A percentile compares a stretch with the other conserved stretches of the same genome.
Conservation (phyloP, 768 basidiomycete genomes). For the Tricholoma matsutake region DNA sequence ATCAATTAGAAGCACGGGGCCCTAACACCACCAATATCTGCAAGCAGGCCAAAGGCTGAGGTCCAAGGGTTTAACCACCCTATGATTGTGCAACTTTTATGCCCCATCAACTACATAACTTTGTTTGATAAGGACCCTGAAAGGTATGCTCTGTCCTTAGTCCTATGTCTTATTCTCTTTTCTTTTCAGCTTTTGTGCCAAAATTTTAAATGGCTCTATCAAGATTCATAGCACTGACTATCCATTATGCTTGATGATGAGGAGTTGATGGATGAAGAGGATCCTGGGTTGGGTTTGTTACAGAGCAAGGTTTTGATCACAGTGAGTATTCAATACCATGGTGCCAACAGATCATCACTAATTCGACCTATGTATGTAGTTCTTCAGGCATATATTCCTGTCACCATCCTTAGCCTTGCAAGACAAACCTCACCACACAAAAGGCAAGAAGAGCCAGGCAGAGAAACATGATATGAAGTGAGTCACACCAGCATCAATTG, state of each 20-base stretch:
- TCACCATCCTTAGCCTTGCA: background rate
- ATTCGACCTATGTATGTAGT: background rate
- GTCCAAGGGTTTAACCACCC: background rate
- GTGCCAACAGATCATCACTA: background rate
- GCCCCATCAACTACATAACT: background rate
- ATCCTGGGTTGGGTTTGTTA: background rate
- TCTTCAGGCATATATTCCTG: background rate
- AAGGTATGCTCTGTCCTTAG: background rate
- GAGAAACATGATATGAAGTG: conserved; percentile 1
- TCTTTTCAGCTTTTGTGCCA: background rate
- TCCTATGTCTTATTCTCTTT: background rate
- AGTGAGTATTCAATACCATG: background rate
- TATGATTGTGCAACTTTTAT: background rate
- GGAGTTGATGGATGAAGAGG: background rate
- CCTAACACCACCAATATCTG: background rate
- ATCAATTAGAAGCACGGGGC: background rate
- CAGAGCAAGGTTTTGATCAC: background rate
- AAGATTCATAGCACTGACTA: background rate
- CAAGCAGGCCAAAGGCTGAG: background rate
- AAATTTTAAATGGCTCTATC: background rate
- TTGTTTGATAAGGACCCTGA: background rate
- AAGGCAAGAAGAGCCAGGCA: background rate
- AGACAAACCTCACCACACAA: background rate
- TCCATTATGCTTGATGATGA: background rate
- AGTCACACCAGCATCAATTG: background rate